Conservation (phyloP, 371 early-diverging fungal species). For the Synchytrium microbalum region DNA sequence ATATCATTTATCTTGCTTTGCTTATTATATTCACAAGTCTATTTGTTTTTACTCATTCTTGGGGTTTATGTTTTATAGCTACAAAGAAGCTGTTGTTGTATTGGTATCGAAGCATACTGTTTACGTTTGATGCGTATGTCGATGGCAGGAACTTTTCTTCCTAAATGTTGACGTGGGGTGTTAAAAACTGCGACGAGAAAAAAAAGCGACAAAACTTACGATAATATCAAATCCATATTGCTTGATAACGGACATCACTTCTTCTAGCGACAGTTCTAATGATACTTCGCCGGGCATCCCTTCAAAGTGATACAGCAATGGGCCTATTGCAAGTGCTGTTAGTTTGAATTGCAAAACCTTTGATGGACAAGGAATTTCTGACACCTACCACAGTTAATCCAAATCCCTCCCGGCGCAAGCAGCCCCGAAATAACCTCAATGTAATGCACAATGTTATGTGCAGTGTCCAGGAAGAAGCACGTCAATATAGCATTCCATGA, state of each 20-base stretch:
- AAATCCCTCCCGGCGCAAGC: conserved; percentile 75
- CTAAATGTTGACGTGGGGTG: conserved; percentile 30
- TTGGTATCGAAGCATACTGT: conserved; percentile 74
- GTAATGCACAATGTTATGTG: conserved; percentile 82
- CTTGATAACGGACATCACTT: conserved; percentile 57
- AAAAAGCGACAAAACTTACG: conserved; percentile 28
- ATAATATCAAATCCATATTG: conserved; percentile 65
- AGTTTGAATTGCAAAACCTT: conserved; percentile 9
- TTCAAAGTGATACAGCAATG: conserved; percentile 89
- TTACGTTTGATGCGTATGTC: conserved; percentile 65
- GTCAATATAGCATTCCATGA: conserved; percentile 85
- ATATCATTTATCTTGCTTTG: too few relatives aligned
- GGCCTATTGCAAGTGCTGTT: conserved; percentile 41
- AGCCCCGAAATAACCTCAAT: conserved; percentile 68
- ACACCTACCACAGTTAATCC: conserved; percentile 80
- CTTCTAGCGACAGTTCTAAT: conserved; percentile 80
- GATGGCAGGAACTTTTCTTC: conserved; percentile 47
- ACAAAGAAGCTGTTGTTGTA: conserved; percentile 55
- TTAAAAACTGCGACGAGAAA: too few relatives aligned
- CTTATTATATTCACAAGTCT: too few relatives aligned
- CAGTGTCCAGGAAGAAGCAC: conserved; percentile 95
- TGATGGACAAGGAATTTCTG: not conserved
- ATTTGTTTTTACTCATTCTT: not conserved
- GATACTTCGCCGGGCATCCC: conserved; percentile 66
- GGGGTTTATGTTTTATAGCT: conserved; percentile 11